Evolutionary conservation across 2,329 filamentous ascomycete genomes (phyloP), one percentile per base, ranked within the genome.

Genomic region (Coleophoma cylindrospora): DNA sequence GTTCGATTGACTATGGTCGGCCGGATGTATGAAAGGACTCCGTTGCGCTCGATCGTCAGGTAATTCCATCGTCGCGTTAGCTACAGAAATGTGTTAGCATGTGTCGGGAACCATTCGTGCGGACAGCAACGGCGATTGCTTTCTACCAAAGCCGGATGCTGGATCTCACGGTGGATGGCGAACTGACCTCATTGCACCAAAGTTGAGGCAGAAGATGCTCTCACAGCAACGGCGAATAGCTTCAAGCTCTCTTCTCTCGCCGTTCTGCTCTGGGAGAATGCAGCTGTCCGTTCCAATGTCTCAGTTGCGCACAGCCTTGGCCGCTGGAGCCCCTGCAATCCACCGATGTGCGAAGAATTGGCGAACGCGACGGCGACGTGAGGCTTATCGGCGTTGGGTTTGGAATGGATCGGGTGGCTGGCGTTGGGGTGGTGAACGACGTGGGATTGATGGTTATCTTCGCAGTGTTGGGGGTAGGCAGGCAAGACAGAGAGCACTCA

Each of bases 11-110:
- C 37, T 52, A 47, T 50, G 50, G 49, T 59, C 55, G 49, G 53
- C 40, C 40, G 57, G 54, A 54, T 47, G 61, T 52, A 57, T 48
- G 52, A 61, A 62, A 22, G 57, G 55, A 52, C 53, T 56, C 53
- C 56, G 58, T 50, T 58, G 40, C 59, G 55, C 56, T 64, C 61
- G 46, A 61, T 59, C 53, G 53, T 58, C 19, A 14, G 41, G 32
- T 37, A 54, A 43, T 45, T 59, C 59, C 64, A 65, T 66, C 33
- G 51, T 63, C 46, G 54, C 54, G 50, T 61, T 54, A 65, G 54
- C 63, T 65, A 50, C 36, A 22, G 22, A 47, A 45, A 27, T 44
- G 27, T 54, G 56, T 54, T 37, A 50, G 55, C 57, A 41, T 41
- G 32, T 49, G 34, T 40, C 37, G 32, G 40, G 38, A 36, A 49